Percentiles rank a stretch among this genome's conserved stretches.
Conservation (phyloP, 495 filamentous ascomycete genomes). For the Penicillium cataractarum region DNA sequence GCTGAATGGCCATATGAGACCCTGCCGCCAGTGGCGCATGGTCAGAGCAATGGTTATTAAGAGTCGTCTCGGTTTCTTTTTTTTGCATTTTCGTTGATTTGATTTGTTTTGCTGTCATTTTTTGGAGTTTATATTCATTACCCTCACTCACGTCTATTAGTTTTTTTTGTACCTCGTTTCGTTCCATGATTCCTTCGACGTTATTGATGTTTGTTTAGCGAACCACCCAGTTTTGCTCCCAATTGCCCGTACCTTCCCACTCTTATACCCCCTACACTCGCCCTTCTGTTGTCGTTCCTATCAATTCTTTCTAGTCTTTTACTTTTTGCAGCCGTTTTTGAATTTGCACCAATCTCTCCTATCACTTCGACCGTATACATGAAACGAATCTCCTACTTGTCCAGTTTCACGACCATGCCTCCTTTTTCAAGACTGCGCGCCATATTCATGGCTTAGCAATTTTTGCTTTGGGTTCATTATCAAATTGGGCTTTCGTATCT, state of each 20-base stretch:
- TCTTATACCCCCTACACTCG: neutral
- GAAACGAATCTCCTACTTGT: neutral
- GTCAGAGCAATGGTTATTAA: constrained; percentile 14
- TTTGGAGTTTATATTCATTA: neutral
- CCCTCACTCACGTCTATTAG: neutral
- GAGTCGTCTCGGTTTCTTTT: neutral
- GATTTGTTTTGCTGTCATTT: neutral
- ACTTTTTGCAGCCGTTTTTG: neutral
- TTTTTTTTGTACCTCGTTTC: neutral
- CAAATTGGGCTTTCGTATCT: neutral
- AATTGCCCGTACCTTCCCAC: neutral
- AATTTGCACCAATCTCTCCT: neutral
- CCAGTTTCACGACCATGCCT: neutral
- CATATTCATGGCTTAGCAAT: neutral
- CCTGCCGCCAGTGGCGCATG: constrained; percentile 10
- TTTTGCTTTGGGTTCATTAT: neutral
- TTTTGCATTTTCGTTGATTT: neutral
- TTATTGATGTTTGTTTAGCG: neutral
- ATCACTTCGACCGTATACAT: neutral
- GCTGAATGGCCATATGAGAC: constrained; percentile 39
- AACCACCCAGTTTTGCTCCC: neutral
- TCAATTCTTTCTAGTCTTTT: neutral
- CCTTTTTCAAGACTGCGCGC: neutral
- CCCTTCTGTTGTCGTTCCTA: neutral
- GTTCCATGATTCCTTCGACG: neutral